These are phyloP conservation scores for Diaporthe ilicicola DNA, from an alignment of 2,329 filamentous ascomycete genomes.

Conservation along the genomic window DNA sequence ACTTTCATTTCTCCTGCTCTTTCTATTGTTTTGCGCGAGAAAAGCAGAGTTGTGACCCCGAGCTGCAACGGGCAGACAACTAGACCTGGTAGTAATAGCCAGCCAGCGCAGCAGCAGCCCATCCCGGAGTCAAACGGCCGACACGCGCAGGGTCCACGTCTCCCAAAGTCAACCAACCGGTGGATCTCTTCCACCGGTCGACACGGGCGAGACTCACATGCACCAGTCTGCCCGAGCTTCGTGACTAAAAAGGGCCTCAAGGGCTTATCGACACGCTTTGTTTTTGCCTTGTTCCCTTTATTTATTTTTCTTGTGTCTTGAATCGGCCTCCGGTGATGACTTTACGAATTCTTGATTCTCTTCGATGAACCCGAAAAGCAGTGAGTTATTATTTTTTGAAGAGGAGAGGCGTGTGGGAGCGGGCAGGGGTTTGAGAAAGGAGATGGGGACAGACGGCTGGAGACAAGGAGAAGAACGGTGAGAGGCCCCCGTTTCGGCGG, in stretches of 20 bases:
- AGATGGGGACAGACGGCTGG: no score
- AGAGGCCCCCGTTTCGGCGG: no score
- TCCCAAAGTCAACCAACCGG: background rate
- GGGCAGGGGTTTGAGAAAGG: background rate
- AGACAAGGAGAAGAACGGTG: background rate
- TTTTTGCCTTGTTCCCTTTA: constrained; percentile 38
- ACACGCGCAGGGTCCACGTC: background rate
- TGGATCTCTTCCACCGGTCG: background rate
- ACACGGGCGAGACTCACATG: background rate
- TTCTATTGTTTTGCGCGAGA: background rate
- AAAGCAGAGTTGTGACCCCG: background rate
- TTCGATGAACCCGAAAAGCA: constrained; percentile 27
- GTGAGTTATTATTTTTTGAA: constrained; percentile 10
- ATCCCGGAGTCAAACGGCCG: background rate
- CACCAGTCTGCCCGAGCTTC: background rate
- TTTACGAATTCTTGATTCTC: constrained; percentile 43
- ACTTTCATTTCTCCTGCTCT: constrained; percentile 3
- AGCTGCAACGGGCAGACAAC: background rate
- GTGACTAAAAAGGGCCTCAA: background rate
- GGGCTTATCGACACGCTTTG: constrained; percentile 33
- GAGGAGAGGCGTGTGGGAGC: background rate
- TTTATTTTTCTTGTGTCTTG: constrained; percentile 34
- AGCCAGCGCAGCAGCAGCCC: background rate
- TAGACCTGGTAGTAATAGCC: background rate
- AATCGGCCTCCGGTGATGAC: constrained; percentile 44